Percentiles rank a stretch among this genome's conserved stretches.
phyloP scores from a whole-genome alignment of 345 rosid genomes.

The Rhodomyrtus tomentosa region DNA sequence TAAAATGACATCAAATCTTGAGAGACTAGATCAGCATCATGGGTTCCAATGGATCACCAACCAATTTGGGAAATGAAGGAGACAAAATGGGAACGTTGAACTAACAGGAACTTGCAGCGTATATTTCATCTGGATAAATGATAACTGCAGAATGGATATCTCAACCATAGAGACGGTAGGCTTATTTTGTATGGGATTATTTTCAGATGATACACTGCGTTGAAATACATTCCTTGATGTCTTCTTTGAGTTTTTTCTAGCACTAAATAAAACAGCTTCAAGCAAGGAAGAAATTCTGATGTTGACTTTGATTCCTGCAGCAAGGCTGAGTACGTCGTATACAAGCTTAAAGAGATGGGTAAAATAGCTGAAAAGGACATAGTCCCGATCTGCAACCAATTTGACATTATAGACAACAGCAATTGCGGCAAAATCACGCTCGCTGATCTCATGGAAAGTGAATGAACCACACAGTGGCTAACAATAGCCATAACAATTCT shows the following conservation, averaged over 20 bases:
- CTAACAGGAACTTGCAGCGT: not conserved
- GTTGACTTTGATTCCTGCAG: conserved; percentile 25
- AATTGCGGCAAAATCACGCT: conserved; percentile 43
- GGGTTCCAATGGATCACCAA: not conserved
- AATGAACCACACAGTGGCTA: not conserved
- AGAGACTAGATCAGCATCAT: not conserved
- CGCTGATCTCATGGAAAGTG: conserved; percentile 39
- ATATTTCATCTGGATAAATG: not conserved
- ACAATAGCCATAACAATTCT: not conserved
- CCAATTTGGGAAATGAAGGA: not conserved
- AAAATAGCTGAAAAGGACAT: conserved; percentile 51
- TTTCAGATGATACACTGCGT: not conserved
- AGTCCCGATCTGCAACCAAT: conserved; percentile 39
- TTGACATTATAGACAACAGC: conserved; percentile 27
- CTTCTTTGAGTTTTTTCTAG: not conserved
- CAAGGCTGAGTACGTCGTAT: conserved; percentile 54
- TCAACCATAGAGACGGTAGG: not conserved
- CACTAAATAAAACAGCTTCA: not conserved
- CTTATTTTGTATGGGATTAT: not conserved
- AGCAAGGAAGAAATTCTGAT: not conserved
- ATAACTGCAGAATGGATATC: not conserved
- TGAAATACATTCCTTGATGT: not conserved
- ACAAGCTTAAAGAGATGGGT: conserved; percentile 78
- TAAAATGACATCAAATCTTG: not conserved
- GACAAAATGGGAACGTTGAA: not conserved